Percentiles rank a stretch among this genome's conserved stretches.
These are phyloP conservation scores for Funneliformis caledonium DNA, from an alignment of 371 early-diverging fungal genomes.

Conservation along the genomic window DNA sequence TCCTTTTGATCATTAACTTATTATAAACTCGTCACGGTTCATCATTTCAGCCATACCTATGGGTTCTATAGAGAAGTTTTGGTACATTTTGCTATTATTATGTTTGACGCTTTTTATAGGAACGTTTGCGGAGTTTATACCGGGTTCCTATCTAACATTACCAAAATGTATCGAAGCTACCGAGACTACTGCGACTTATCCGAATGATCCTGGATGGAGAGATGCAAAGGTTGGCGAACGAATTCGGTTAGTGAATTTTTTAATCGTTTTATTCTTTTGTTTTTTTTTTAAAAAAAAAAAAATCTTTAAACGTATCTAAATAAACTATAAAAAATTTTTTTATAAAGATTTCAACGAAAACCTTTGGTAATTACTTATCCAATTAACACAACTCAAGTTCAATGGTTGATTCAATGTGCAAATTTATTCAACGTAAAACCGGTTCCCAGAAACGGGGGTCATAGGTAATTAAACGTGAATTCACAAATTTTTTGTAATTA, in stretches of 20 bases:
- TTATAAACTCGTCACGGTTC: too few species aligned
- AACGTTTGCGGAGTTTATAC: background rate
- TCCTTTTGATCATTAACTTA: background rate
- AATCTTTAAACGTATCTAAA: background rate
- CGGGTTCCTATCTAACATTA: background rate
- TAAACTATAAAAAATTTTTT: background rate
- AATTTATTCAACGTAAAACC: background rate
- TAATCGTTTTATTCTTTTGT: too few species aligned
- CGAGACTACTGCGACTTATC: background rate
- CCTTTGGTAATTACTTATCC: slow-evolving; percentile 23
- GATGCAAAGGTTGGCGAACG: slow-evolving; percentile 30
- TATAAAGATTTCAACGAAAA: slow-evolving; percentile 6
- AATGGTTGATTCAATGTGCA: slow-evolving; percentile 14
- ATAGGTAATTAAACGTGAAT: slow-evolving; percentile 5
- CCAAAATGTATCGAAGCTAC: background rate
- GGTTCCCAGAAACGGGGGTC: slow-evolving; percentile 30
- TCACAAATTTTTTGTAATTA: background rate
- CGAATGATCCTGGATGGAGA: slow-evolving; percentile 10
- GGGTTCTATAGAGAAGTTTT: background rate
- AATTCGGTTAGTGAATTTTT: slow-evolving; percentile 19
- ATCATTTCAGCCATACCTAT: background rate
- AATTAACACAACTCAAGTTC: slow-evolving; percentile 32
- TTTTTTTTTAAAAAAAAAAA: background rate
- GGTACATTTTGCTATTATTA: background rate
- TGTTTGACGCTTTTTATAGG: background rate